phyloP scores from a whole-genome alignment of 2,329 filamentous ascomycete genomes.

The Claviceps quebecensis region DNA sequence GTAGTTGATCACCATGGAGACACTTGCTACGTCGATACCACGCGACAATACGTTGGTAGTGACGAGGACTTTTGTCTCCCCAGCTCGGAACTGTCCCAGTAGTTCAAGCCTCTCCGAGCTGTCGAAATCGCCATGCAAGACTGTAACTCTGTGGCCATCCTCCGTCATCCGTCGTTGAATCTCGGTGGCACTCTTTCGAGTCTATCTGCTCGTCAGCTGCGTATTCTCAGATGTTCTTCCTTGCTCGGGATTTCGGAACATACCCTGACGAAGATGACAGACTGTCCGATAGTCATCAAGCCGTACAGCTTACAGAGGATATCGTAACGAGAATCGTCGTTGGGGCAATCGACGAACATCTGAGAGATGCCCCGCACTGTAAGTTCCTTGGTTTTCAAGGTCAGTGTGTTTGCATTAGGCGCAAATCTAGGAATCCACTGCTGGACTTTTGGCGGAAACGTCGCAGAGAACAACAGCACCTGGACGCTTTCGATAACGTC shows the following conservation, averaged over 20 bases:
- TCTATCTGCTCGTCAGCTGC: slow-evolving; percentile 33
- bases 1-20: slow-evolving; percentile 99
- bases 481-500: slow-evolving; percentile 47
- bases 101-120: slow-evolving; percentile 70
- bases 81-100: slow-evolving; percentile 73
- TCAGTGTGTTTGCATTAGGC: slow-evolving; percentile 73
- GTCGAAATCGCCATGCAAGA: slow-evolving; percentile 78
- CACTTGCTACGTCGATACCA: slow-evolving; percentile 81
- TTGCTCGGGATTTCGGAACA: slow-evolving; percentile 9
- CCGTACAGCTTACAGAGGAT: slow-evolving; percentile 88
- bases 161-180: slow-evolving; percentile 76
- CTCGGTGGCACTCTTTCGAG: slow-evolving; percentile 68
- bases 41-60: slow-evolving; percentile 94
- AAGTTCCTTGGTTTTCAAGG: slow-evolving; percentile 76
- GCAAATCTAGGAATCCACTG: slow-evolving; percentile 74
- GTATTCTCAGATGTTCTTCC: neutral
- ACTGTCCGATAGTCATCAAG: slow-evolving; percentile 89
- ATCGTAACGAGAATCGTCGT: slow-evolving; percentile 71
- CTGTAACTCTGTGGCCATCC: slow-evolving; percentile 85
- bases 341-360: slow-evolving; percentile 87
- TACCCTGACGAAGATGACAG: slow-evolving; percentile 94
- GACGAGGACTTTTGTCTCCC: slow-evolving; percentile 87
- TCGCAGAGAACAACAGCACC: slow-evolving; percentile 89
- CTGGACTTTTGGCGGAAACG: slow-evolving; percentile 75
- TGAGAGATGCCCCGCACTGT: slow-evolving; percentile 96